These are phyloP conservation scores for Daldinia sp. DNA, from an alignment of 2,329 filamentous ascomycete species.

Conservation along the genomic window DNA sequence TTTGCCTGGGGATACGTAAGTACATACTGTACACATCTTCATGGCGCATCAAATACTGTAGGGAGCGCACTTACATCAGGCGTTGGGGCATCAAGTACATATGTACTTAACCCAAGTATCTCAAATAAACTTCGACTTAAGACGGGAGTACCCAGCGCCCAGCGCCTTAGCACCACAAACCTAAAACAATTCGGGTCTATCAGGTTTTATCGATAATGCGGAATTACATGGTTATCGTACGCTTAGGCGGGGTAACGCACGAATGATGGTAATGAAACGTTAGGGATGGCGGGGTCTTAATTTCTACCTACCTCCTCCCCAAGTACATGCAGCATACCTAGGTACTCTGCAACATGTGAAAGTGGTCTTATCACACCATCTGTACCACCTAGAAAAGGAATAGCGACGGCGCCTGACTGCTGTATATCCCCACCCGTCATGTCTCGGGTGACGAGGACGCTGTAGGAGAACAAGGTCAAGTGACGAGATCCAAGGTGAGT, in stretches of 20 bases:
- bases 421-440: slow-evolving; percentile 35
- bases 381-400: slow-evolving; percentile 36
- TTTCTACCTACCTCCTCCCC: slow-evolving; percentile 11
- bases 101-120: too few species aligned
- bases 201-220: slow-evolving; percentile 32
- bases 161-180: background rate
- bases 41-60: too few species aligned
- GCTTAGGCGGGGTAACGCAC: slow-evolving; percentile 21
- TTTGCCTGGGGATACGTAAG: background rate
- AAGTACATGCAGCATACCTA: too few species aligned
- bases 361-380: slow-evolving; percentile 40
- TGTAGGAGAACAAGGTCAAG: slow-evolving; percentile 40
- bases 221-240: slow-evolving; percentile 16
- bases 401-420: slow-evolving; percentile 39
- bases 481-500: slow-evolving; percentile 36
- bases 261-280: slow-evolving; percentile 3
- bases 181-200: background rate
- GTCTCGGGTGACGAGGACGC: slow-evolving; percentile 29
- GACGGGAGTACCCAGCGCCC: background rate
- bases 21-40: too few species aligned
- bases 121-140: too few species aligned
- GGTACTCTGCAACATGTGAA: slow-evolving; percentile 44
- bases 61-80: too few species aligned
- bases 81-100: background rate
- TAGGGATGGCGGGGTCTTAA: slow-evolving; percentile 10